Evolutionary conservation across 176 grass and related monocot species (phyloP).

Genomic region (Oryza rufipogon): DNA sequence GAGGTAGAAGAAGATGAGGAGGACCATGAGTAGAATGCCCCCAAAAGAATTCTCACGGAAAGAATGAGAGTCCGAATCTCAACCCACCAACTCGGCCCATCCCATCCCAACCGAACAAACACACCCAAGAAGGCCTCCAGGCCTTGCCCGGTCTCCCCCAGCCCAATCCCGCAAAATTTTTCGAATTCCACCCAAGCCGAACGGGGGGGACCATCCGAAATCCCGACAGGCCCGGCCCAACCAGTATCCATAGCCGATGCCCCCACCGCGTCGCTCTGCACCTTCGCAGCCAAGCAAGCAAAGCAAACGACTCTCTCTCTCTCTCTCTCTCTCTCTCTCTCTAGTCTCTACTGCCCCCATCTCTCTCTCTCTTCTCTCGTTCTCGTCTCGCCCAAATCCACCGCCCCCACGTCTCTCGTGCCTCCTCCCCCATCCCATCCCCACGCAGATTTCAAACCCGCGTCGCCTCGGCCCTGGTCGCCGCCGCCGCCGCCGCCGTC

Average conservation of each 20-base stretch:
- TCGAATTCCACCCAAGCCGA: not conserved
- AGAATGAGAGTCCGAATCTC: too few relatives aligned
- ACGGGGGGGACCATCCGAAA: not conserved
- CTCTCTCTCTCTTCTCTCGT: not conserved
- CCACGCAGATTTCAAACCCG: constrained; percentile 53
- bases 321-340: too few relatives aligned
- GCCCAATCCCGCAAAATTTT: not conserved
- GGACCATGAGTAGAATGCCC: too few relatives aligned
- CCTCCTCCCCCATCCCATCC: constrained; percentile 5
- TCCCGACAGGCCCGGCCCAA: not conserved
- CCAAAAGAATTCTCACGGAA: too few relatives aligned
- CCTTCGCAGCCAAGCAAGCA: constrained; percentile 41
- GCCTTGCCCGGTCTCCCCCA: not conserved
- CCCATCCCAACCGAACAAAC: too few relatives aligned
- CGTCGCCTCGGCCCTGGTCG: constrained; percentile 28
- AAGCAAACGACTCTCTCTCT: not conserved
- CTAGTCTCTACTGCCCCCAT: constrained; percentile 18
- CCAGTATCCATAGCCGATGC: not conserved
- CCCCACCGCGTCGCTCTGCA: not conserved
- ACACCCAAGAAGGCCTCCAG: too few relatives aligned
- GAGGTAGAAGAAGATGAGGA: too few relatives aligned
- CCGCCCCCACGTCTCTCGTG: constrained; percentile 17
- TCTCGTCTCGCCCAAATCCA: constrained; percentile 12
- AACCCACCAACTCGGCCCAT: too few relatives aligned
- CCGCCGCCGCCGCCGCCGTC: constrained; percentile 21